Base-by-base conservation (phyloP, 805 yeast genomes). In the Cyberlindnera nakhonratchasimensis region DNA sequence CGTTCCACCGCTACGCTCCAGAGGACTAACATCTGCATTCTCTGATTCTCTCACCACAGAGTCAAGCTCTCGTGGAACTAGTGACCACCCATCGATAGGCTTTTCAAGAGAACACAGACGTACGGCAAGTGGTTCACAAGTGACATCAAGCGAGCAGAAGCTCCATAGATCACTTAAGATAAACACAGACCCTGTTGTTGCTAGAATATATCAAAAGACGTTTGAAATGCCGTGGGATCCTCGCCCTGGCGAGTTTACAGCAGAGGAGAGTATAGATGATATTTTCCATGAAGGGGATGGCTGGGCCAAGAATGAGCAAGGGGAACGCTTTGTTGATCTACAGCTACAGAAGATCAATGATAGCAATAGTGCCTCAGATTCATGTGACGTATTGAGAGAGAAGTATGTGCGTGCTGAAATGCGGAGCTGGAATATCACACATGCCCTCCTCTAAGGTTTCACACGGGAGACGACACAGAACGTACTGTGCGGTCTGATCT, bases 221-320 rank as follows among this genome's bases (percentile, higher is more conserved):
- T 69, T 80, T 46, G 80, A 80, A 45, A 61, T 75, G 25, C 70
- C 80, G 0, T 81, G 87, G 88, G 86, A 79, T 47, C 59, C 65
- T 22, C 59, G 74, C 34, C 74, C 75, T 6, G 71, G 74, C 42
- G 77, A 85, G 65, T 68, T 70, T 59, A 68, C 80, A 11, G 91
- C 96, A 0, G 72, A 74, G 37, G 86, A 81, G 44, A 77, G 90
- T 48, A 71, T 89, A 10, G 79, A 79, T 24, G 95, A 87, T 60
- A 83, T 90, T 2, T 74, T 86, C 43, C 71, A 75, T 22, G 84
- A 86, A 23, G 85, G 86, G 1, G 75, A 77, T 39, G 93, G 88
- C 3, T 81, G 82, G 82, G 76, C 73, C 22, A 64, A 63, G 39
- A 70, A 72, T 42, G 73, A 69, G 32, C 73, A 70, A 40, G 77